Conservation (phyloP, 2,329 filamentous ascomycete genomes). For the Lanzia echinophila region DNA sequence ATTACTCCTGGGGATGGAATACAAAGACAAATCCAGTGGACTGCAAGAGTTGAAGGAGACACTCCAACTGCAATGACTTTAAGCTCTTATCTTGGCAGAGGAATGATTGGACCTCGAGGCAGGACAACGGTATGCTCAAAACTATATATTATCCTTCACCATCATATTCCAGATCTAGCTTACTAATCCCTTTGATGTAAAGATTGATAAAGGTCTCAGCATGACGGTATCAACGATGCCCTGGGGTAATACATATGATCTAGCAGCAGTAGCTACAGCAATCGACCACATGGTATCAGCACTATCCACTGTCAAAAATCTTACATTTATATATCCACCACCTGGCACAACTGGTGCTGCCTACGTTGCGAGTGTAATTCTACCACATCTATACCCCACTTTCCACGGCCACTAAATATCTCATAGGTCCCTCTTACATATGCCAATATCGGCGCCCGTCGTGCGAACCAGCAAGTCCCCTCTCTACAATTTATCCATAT, state of each 20-base stretch:
- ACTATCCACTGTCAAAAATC: conserved; percentile 45
- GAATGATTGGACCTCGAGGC: conserved; percentile 51
- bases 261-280: conserved; percentile 55
- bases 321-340: conserved; percentile 51
- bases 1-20: conserved; percentile 52
- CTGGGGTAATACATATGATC: conserved; percentile 45
- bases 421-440: conserved; percentile 22
- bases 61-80: conserved; percentile 32
- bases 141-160: neutral
- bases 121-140: conserved; percentile 38
- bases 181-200: neutral
- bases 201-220: conserved; percentile 48
- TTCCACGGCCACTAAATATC: neutral
- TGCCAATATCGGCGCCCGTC: conserved; percentile 23
- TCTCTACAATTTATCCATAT: too few relatives aligned
- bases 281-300: conserved; percentile 54
- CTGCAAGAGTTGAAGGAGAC: conserved; percentile 51
- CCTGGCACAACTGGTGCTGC: conserved; percentile 45
- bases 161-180: neutral
- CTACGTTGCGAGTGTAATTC: conserved; percentile 46
- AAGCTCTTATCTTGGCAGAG: conserved; percentile 58
- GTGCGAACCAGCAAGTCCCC: conserved; percentile 18
- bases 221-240: conserved; percentile 54
- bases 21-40: conserved; percentile 59
- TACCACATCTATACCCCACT: neutral